Conservation (phyloP, 371 early-diverging fungal genomes). For the Apophysomyces elegans region DNA sequence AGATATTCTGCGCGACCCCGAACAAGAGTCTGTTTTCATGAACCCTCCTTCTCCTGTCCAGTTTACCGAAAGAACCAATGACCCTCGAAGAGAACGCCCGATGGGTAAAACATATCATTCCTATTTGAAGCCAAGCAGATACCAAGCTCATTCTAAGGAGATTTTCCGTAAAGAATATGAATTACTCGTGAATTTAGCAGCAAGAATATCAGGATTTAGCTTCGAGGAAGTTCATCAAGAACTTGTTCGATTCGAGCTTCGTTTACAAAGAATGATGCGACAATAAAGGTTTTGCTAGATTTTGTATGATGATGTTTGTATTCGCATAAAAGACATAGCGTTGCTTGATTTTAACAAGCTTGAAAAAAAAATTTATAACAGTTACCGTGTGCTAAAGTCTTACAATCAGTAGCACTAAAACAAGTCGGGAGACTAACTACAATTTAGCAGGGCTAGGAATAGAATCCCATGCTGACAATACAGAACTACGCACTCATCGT, state of each 20-base stretch:
- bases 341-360: too few relatives aligned
- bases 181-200: neutral
- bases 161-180: neutral
- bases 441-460: too few relatives aligned
- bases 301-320: too few relatives aligned
- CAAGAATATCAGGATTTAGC: neutral
- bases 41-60: neutral
- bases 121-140: neutral
- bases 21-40: neutral
- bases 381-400: too few relatives aligned
- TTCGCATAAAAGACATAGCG: too few relatives aligned
- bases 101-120: neutral
- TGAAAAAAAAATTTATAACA: too few relatives aligned
- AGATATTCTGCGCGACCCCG: neutral
- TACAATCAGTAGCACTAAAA: too few relatives aligned
- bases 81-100: neutral
- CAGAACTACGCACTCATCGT: too few relatives aligned
- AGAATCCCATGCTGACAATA: too few relatives aligned
- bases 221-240: neutral
- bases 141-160: neutral
- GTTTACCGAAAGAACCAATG: neutral
- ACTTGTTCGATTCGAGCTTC: neutral
- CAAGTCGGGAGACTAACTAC: too few relatives aligned
- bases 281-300: too few relatives aligned
- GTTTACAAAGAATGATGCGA: conserved; percentile 3